phyloP scores from a whole-genome alignment of 169 alveolate species.

The Cryptosporidium viatorum region DNA sequence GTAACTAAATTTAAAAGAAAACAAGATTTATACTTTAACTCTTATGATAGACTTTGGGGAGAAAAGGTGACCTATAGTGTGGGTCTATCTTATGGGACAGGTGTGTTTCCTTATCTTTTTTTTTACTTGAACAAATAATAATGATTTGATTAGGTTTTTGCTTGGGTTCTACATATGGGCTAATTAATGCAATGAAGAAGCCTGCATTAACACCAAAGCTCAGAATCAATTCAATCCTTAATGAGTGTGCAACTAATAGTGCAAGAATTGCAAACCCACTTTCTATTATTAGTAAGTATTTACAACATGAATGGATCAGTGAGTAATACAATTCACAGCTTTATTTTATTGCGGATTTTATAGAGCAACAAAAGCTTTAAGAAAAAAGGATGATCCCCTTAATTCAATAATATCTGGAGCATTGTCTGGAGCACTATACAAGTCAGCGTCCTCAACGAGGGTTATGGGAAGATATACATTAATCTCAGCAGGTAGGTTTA shows the following conservation, averaged over 20 bases:
- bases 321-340: slow-evolving; percentile 56
- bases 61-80: slow-evolving; percentile 87
- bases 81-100: slow-evolving; percentile 89
- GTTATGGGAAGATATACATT: slow-evolving; percentile 51
- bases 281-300: slow-evolving; percentile 80
- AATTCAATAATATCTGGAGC: slow-evolving; percentile 85
- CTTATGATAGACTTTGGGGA: slow-evolving; percentile 90
- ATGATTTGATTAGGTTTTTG: slow-evolving; percentile 80
- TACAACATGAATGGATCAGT: background rate
- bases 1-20: slow-evolving; percentile 32
- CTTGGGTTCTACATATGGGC: slow-evolving; percentile 87
- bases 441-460: slow-evolving; percentile 67
- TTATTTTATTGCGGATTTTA: slow-evolving; percentile 85
- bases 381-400: slow-evolving; percentile 80
- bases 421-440: slow-evolving; percentile 88
- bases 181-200: slow-evolving; percentile 83
- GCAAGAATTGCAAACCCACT: slow-evolving; percentile 86
- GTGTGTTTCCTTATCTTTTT: slow-evolving; percentile 73
- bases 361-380: slow-evolving; percentile 77
- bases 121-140: background rate
- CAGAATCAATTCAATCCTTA: slow-evolving; percentile 85
- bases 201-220: slow-evolving; percentile 89
- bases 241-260: slow-evolving; percentile 85
- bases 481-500: slow-evolving; percentile 47
- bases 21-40: slow-evolving; percentile 82